Conservation (phyloP, 176 grass and related monocot species). For the Panicum miliaceum region DNA sequence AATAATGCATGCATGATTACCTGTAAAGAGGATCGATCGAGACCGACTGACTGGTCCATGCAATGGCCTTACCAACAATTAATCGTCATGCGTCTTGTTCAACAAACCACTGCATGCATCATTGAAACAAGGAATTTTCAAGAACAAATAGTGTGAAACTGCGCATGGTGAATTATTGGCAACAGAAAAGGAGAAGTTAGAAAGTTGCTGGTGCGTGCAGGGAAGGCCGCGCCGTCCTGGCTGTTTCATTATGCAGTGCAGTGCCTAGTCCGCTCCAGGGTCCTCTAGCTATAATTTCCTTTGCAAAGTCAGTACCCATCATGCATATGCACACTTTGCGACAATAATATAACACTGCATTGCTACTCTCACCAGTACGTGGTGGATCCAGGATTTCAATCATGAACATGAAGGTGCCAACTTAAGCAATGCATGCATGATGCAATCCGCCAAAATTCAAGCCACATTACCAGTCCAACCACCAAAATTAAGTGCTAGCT, state of each 20-base stretch:
- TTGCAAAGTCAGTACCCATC: neutral
- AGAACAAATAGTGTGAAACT: neutral
- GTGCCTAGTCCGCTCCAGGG: neutral
- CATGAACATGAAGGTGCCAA: neutral
- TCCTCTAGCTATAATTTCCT: neutral
- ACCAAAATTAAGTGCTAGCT: too few relatives aligned
- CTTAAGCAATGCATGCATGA: neutral
- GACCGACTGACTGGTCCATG: too few relatives aligned
- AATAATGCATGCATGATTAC: too few relatives aligned
- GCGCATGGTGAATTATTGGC: neutral
- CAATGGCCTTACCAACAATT: too few relatives aligned
- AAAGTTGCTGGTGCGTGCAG: neutral
- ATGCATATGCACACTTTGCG: neutral
- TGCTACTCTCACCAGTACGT: too few relatives aligned
- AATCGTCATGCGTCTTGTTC: too few relatives aligned
- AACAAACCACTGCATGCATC: too few relatives aligned
- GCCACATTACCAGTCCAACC: neutral
- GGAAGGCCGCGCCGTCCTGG: neutral
- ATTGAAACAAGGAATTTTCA: too few relatives aligned
- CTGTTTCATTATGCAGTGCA: neutral
- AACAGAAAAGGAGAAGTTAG: neutral
- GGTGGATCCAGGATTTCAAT: neutral
- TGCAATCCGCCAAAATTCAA: neutral
- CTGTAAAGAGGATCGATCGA: too few relatives aligned
- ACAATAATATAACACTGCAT: neutral